These are phyloP conservation scores for Circinella umbellata DNA, from an alignment of 371 early-diverging fungal genomes.

Conservation along the genomic window DNA sequence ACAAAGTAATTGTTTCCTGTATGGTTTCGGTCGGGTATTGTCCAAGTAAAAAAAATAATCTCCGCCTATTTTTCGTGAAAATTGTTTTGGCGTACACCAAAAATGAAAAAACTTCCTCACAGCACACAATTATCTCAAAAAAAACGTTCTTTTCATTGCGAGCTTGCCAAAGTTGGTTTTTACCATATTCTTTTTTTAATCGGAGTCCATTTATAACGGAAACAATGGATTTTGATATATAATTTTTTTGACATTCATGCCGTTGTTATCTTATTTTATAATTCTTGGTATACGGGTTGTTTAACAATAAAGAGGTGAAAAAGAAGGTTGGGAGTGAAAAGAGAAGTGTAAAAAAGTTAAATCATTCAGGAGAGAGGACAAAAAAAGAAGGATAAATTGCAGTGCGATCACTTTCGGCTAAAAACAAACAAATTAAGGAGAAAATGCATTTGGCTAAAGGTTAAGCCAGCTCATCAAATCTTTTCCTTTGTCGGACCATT, in stretches of 20 bases:
- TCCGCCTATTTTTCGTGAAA: neutral
- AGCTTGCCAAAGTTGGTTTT: neutral
- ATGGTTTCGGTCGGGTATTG: neutral
- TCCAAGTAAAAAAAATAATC: neutral
- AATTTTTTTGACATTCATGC: neutral
- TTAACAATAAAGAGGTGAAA: neutral
- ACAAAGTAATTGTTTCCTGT: too few species aligned
- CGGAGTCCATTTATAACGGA: neutral
- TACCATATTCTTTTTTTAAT: neutral
- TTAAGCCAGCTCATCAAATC: constrained; percentile 7
- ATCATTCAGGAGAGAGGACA: neutral
- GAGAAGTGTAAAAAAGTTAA: too few species aligned
- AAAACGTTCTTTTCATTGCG: neutral
- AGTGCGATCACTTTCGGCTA: neutral
- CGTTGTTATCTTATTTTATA: neutral
- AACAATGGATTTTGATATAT: constrained; percentile 1
- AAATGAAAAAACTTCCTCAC: neutral
- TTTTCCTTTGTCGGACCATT: constrained; percentile 1
- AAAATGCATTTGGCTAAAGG: constrained; percentile 2
- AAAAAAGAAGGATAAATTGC: neutral
- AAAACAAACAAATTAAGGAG: constrained; percentile 1
- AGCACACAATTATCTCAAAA: too few species aligned
- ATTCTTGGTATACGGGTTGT: neutral
- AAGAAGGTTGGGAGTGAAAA: neutral
- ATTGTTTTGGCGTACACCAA: neutral